Base-by-base conservation (phyloP, 2,329 filamentous ascomycete genomes). In the Curvularia hawaiiensis region DNA sequence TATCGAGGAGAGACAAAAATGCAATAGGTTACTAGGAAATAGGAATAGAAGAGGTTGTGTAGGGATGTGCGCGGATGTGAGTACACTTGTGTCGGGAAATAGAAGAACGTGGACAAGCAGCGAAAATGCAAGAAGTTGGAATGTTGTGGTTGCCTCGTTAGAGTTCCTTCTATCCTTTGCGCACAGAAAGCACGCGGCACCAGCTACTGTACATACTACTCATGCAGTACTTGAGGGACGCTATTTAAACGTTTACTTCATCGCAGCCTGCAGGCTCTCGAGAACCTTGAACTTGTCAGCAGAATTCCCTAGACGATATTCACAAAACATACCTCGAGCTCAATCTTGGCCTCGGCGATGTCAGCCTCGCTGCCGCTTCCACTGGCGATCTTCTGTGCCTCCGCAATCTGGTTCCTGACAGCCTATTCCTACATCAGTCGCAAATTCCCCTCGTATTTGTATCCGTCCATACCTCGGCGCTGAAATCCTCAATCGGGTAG, bases 271-370 rank as follows among this genome's bases (percentile, higher is more conserved):
- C 73, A 95, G 85, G 78, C 86, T 90, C 85, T 95, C 91, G 71
- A 95, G 84, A 74, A 94, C 89, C 90, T 93, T 65, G 44, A 10
- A 26, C 22, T 24, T 64, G 72, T 84, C 72, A 85, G 69, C 49
- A 45, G 33, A 20, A 44, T 46, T 40, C 54, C 52, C 33, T 43
- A 46, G 10, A 31, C 8, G 77, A 52, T 4, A 12, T 20, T 4
- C 8, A 20, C 16, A 6, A 9, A 33, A 70, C 84, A 77, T 81
- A 97, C 94, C 92, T 99, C 95, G 70, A 99, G 83, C 86, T 98
- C 94, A 78, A 99, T 94, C 88, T 97, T 98, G 69, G 95, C 95
- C 88, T 99, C 95, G 66, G 94, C 94, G 81, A 98, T 91, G 76
- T 98, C 95, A 82, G 92, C 89, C 87, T 97, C 95, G 80, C 92